phyloP scores from a whole-genome alignment of 2,329 filamentous ascomycete species.

The Dryadomyces quercus-mongolicae region DNA sequence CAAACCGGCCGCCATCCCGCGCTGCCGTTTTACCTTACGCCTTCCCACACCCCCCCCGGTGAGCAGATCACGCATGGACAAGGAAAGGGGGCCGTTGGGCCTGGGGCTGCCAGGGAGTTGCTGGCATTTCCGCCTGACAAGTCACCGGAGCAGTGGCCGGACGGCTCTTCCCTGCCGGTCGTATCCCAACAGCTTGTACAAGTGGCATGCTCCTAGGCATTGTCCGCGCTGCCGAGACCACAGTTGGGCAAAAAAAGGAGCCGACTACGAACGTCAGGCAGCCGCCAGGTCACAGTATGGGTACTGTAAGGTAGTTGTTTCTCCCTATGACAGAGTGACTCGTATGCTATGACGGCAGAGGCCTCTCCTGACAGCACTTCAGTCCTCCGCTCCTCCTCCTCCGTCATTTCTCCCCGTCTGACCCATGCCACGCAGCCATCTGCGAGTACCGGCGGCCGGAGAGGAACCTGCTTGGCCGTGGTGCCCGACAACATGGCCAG shows the following conservation, averaged over 20 bases:
- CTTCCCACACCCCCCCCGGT: background rate
- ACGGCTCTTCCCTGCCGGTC: too few species aligned
- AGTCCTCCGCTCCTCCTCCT: background rate
- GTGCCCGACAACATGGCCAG: background rate
- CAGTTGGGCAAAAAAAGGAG: background rate
- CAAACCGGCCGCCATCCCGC: background rate
- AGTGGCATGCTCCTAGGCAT: background rate
- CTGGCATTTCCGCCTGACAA: background rate
- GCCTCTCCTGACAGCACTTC: background rate
- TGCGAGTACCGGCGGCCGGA: background rate
- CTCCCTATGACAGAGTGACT: background rate
- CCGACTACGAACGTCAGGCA: background rate
- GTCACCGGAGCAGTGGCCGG: too few species aligned
- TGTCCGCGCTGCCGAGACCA: background rate
- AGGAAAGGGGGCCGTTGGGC: background rate
- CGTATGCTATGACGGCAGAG: background rate
- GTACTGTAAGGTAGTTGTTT: background rate
- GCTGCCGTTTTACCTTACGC: background rate
- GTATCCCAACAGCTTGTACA: background rate
- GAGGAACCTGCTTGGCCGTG: background rate
- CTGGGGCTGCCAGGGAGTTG: background rate
- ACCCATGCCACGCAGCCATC: background rate
- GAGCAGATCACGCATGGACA: too few species aligned
- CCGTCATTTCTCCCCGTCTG: background rate
- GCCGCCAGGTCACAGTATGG: background rate